Evolutionary conservation across 257 asterid species (phyloP).

Genomic region (Rubia yunnanensis): DNA sequence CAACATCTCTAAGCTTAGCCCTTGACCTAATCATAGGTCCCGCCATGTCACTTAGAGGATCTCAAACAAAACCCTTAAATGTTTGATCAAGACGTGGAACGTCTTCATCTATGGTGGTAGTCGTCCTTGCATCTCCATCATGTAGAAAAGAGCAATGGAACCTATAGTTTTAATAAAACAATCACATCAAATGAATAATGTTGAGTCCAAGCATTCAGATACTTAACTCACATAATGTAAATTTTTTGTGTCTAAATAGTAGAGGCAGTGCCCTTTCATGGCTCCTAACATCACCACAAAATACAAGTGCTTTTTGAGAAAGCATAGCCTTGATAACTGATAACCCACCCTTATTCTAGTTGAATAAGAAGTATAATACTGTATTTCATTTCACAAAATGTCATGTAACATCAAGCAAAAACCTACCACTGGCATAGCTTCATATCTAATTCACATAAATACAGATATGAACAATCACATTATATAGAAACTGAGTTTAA

Average conservation of each 20-base stretch:
- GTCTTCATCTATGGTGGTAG: no score
- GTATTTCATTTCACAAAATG: no score
- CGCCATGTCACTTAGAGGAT: no score
- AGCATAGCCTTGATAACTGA: slow-evolving; percentile 77
- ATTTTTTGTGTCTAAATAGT: background rate
- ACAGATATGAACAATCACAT: background rate
- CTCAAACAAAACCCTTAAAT: no score
- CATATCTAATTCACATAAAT: background rate
- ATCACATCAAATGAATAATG: background rate
- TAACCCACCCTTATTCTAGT: slow-evolving; percentile 62
- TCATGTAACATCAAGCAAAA: background rate
- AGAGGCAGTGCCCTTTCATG: slow-evolving; percentile 67
- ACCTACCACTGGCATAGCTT: background rate
- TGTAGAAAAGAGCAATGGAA: slow-evolving; percentile 59
- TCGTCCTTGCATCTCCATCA: slow-evolving; percentile 30
- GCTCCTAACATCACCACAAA: no score
- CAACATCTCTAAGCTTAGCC: no score
- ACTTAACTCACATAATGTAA: background rate
- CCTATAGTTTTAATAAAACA: slow-evolving; percentile 28
- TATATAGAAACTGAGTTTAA: background rate
- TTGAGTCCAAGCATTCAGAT: background rate
- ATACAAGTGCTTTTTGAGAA: slow-evolving; percentile 72
- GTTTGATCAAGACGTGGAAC: no score
- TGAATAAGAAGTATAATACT: slow-evolving; percentile 11
- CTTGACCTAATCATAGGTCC: no score